Percentiles rank a stretch among this genome's conserved stretches.
These are phyloP conservation scores for Paramecium biaurelia DNA, from an alignment of 73 alveolate genomes.

Conservation along the genomic window DNA sequence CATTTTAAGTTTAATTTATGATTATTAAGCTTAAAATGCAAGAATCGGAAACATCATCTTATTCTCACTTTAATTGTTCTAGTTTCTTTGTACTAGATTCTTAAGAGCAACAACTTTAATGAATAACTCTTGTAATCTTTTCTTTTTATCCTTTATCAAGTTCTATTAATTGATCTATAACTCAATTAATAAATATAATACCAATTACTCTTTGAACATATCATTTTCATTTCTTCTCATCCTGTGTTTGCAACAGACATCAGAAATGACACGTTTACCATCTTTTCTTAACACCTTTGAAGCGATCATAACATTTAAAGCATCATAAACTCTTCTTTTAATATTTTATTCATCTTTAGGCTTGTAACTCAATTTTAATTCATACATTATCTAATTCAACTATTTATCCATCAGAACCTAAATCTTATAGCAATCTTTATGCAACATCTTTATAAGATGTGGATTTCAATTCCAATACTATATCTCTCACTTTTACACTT, in stretches of 20 bases:
- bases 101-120: neutral
- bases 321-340: slow-evolving; percentile 90
- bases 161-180: neutral
- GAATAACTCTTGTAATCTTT: neutral
- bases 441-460: slow-evolving; percentile 88
- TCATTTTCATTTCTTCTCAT: neutral
- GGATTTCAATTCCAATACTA: slow-evolving; percentile 68
- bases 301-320: slow-evolving; percentile 88
- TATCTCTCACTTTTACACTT: slow-evolving; percentile 77
- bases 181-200: neutral
- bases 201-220: neutral
- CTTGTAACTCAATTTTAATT: slow-evolving; percentile 21
- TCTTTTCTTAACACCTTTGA: slow-evolving; percentile 78
- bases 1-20: neutral
- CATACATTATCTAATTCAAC: slow-evolving; percentile 57
- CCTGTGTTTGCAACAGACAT: slow-evolving; percentile 9
- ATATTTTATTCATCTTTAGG: slow-evolving; percentile 87
- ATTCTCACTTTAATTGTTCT: neutral
- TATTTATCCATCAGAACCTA: slow-evolving; percentile 55
- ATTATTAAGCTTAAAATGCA: neutral
- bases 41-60: slow-evolving; percentile 2
- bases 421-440: slow-evolving; percentile 68
- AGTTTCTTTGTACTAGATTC: neutral
- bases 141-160: neutral
- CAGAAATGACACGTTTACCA: slow-evolving; percentile 74